Conservation (phyloP, 83 land plant genomes). For the Picea engelmannii region DNA sequence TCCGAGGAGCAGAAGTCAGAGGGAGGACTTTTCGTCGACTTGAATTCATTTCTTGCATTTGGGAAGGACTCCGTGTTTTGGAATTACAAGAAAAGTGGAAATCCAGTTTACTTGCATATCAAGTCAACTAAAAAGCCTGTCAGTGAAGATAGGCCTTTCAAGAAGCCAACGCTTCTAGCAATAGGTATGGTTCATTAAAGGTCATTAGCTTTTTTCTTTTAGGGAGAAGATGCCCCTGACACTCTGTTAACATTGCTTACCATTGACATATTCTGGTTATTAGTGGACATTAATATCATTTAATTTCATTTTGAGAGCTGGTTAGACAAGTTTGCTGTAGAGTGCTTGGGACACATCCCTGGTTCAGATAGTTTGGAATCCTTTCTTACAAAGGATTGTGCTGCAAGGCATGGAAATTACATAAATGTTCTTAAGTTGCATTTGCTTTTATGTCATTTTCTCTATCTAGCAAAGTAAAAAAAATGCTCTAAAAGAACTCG, state of each 20-base stretch:
- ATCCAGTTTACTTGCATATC: conserved; percentile 88
- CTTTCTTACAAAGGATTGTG: neutral
- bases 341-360: too few relatives aligned
- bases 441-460: neutral
- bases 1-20: conserved; percentile 71
- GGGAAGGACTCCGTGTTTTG: conserved; percentile 87
- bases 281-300: neutral
- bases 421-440: neutral
- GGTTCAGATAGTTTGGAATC: too few relatives aligned
- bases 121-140: conserved; percentile 71
- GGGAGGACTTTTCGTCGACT: conserved; percentile 90
- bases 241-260: conserved; percentile 13
- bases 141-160: conserved; percentile 89
- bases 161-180: conserved; percentile 94
- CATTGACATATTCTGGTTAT: conserved; percentile 17
- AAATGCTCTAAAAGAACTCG: neutral
- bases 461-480: conserved; percentile 1
- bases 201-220: neutral
- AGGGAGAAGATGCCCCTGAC: too few relatives aligned
- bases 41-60: conserved; percentile 90
- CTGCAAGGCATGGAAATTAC: neutral
- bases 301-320: neutral
- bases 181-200: conserved; percentile 53
- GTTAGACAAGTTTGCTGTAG: neutral
- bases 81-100: conserved; percentile 93